These are phyloP conservation scores for Acacia confusa DNA, from an alignment of 306 rosid species.

Conservation along the genomic window DNA sequence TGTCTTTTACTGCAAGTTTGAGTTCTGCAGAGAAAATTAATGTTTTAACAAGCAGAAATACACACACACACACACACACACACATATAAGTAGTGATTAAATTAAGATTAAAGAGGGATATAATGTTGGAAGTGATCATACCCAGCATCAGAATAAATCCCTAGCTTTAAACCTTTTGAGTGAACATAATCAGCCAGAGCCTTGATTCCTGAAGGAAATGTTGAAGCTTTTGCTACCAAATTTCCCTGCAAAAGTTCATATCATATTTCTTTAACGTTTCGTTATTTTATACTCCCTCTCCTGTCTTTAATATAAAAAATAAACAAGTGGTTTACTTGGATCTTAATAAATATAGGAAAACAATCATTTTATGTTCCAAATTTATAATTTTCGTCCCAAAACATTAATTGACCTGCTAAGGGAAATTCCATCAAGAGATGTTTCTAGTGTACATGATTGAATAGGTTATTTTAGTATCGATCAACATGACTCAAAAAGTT, in stretches of 20 bases:
- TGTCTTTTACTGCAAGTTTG: slow-evolving; percentile 57
- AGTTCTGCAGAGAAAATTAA: slow-evolving; percentile 31
- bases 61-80: too few relatives aligned
- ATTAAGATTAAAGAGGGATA: neutral
- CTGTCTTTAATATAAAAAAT: too few relatives aligned
- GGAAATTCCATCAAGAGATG: too few relatives aligned
- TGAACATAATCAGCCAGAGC: slow-evolving; percentile 69
- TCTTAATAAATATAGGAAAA: too few relatives aligned
- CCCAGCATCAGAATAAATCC: slow-evolving; percentile 78
- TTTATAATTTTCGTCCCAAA: too few relatives aligned
- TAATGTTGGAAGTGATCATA: slow-evolving; percentile 17
- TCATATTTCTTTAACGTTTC: neutral
- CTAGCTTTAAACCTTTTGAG: slow-evolving; percentile 58
- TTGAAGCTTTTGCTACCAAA: slow-evolving; percentile 51
- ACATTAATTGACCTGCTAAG: too few relatives aligned
- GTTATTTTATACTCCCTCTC: neutral
- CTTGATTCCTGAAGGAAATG: slow-evolving; percentile 73
- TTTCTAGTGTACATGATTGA: too few relatives aligned
- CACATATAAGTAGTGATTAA: neutral
- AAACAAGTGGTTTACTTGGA: too few relatives aligned
- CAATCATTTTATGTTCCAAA: too few relatives aligned
- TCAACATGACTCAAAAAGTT: neutral
- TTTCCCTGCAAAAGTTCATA: slow-evolving; percentile 47
- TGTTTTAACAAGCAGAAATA: neutral
- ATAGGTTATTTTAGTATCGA: too few relatives aligned